phyloP scores from a whole-genome alignment of 345 rosid genomes.

The Excoecaria cochinchinensis region DNA sequence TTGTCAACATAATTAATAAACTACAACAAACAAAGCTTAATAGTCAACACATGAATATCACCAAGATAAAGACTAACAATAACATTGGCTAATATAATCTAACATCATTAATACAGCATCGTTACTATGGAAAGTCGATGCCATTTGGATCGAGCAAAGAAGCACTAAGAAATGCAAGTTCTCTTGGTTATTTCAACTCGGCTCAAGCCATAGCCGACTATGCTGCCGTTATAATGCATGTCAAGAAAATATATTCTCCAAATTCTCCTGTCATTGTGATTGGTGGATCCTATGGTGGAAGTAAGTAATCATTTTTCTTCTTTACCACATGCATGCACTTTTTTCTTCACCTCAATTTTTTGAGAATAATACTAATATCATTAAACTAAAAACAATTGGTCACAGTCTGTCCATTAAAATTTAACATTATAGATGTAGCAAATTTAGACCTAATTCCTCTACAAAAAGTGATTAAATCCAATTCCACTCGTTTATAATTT shows the following conservation, averaged over 20 bases:
- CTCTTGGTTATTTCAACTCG: slow-evolving; percentile 28
- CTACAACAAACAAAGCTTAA: no score
- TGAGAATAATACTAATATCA: no score
- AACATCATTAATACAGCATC: slow-evolving; percentile 23
- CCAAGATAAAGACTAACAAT: no score
- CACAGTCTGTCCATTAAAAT: no score
- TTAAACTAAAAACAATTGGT: no score
- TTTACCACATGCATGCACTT: background rate
- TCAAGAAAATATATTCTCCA: slow-evolving; percentile 13
- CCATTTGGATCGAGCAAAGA: slow-evolving; percentile 21
- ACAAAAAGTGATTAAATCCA: no score
- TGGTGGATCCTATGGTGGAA: slow-evolving; percentile 35
- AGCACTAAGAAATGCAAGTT: slow-evolving; percentile 16
- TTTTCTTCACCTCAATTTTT: background rate
- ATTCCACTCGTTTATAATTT: no score
- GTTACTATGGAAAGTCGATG: slow-evolving; percentile 26
- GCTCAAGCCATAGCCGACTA: slow-evolving; percentile 33
- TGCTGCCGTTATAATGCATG: slow-evolving; percentile 23
- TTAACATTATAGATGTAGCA: no score
- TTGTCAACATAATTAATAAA: no score
- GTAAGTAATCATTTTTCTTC: background rate
- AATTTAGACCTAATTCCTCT: no score
- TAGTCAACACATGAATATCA: no score
- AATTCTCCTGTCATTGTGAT: slow-evolving; percentile 24
- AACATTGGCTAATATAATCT: no score